Base-by-base conservation (phyloP, 1,284 basidiomycete genomes). In the Cutaneotrichosporon sp. region DNA sequence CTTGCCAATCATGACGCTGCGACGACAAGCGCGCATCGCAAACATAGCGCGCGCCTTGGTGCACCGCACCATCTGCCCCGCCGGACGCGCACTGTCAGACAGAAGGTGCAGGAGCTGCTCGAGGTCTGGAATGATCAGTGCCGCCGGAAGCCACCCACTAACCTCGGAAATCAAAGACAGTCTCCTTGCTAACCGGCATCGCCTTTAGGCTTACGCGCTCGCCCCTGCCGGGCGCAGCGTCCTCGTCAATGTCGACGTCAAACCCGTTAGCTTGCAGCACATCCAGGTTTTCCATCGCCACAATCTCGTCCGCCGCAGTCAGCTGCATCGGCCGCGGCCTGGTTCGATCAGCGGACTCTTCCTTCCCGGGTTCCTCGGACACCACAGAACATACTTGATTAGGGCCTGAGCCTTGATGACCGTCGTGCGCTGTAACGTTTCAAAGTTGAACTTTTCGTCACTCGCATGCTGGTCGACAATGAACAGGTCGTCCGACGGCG, bases 391-490 rank as follows among this genome's bases (percentile, higher is more conserved):
- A 55, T 59, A 91, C 87, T 79, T 80, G 65, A 94, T 83, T 9
- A 98, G 77, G 55, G 79, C 83, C 68, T 98, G 94, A 4, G 87
- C 89, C 61, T 88, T 82, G 52, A 99, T 93, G 53, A 80, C 82
- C 3, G 92, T 96, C 22, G 85, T 88, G 55, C 81, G 80, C 73
- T 97, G 94, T 55, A 98, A 75, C 3, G 83, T 87, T 78, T 99
- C 94, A 70, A 97, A 98, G 52, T 59, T 98, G 77, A 87, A 97
- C 77, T 98, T 98, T 75, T 98, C 96, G 72, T 99, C 94, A 15
- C 77, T 77, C 2, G 80, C 80, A 67, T 81, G 77, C 65, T 78
- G 77, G 55, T 75, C 73, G 20, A 97, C 82, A 61, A 98, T 93
- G 74, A 97, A 97, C 43, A 98, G 77, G 65, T 96, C 91, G 65